Base-by-base conservation (phyloP, 2,329 filamentous ascomycete species). In the Whalleya microplaca region DNA sequence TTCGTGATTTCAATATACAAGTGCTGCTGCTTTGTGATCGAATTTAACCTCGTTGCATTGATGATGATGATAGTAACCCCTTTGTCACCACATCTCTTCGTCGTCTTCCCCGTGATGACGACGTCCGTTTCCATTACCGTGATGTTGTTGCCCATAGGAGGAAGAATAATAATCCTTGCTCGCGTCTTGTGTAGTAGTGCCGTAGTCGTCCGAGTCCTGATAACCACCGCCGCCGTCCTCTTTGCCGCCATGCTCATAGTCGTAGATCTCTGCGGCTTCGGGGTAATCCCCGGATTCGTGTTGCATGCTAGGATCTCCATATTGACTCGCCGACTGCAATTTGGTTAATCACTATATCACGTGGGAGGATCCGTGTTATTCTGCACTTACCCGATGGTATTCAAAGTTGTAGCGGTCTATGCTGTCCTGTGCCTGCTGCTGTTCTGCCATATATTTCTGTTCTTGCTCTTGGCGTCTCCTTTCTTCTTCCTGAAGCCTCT, bases 391-490 rank as follows among this genome's bases (percentile, higher is more conserved):
- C 63, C 80, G 71, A 63, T 82, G 79, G 64, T 83, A 83, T 62
- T 83, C 79, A 65, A 78, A 82, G 64, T 81, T 78, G 64, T 82
- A 83, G 51, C 76, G 78, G 59, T 80, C 79, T 56, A 80, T 75
- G 58, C 71, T 71, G 41, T 76, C 75, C 59, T 80, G 75, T 20
- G 68, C 66, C 56, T 71, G 67, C 45, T 80, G 78, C 59, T 79
- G 78, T 47, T 78, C 74, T 56, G 78, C 60, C 55, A 80, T 78
- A 61, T 80, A 66, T 37, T 62, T 75, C 63, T 82, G 72, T 63
- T 82, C 78, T 58, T 80, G 76, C 52, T 79, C 78, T 62, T 79
- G 80, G 32, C 80, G 75, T 45, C 76, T 73, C 48, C 79, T 75
- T 56, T 70, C 65, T 60, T 71, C 66, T 61, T 85, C 82, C 58